Evolutionary conservation across 805 yeast genomes (phyloP), one percentile per base, ranked within the genome.

Genomic region (Lipomyces kockii): DNA sequence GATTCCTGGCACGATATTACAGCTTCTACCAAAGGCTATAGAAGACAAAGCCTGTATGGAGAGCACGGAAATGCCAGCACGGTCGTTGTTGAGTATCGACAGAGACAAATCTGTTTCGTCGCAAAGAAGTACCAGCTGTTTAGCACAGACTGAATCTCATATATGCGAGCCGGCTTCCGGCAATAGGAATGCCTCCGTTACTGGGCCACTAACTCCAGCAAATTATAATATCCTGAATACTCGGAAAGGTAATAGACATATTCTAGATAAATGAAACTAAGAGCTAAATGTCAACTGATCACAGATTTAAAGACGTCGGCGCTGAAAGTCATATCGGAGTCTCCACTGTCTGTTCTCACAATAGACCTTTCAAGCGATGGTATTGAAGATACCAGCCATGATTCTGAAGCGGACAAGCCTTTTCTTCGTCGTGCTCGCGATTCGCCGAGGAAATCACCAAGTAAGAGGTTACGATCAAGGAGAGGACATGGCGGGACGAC

Each of bases 361-460:
- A 69, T 69, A 14, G 63, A 68, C 20, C 67, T 69, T 6, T 62
- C 63, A 12, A 67, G 71, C 58, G 71, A 68, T 25, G 65, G 63
- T 20, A 22, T 34, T 3, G 20, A 14, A 8, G 58, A 49, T 7
- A 43, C n/a, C 11, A 63, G 32, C 17, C 17, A 14, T 27, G 11
- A 27, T 25, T 6, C n/a, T 27, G n/a, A 22, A 29, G 27, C 25
- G 14, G 17, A 60, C 25, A 34, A 43, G 2, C 12, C 6, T n/a
- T 17, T 25, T 11, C 58, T 46, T 12, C 60, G 70, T 17, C 55
- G 58, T 6, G 20, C 51, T 11, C 39, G 58, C 3, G 46, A 53
- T 25, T 67, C 71, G 7, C 71, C 71, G 1, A 60, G 68, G 27
- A 66, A 59, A 39, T 67, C 71, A 2, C 71, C 71, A 3, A 68